Percentiles rank a stretch among this genome's conserved stretches.
phyloP scores from a whole-genome alignment of 805 yeast species.

The Wickerhamiella australiensis region DNA sequence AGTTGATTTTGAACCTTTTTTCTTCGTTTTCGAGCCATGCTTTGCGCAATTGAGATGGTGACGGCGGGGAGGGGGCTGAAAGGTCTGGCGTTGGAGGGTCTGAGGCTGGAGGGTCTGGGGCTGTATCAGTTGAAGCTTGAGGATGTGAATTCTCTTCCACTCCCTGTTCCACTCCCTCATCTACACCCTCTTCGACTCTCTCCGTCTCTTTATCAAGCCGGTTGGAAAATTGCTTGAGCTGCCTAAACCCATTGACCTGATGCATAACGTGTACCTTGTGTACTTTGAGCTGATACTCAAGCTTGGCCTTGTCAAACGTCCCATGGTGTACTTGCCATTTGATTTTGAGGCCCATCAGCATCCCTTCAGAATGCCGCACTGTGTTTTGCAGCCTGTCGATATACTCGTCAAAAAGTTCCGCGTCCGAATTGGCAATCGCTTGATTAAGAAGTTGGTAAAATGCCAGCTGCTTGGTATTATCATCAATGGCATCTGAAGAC shows the following conservation, averaged over 20 bases:
- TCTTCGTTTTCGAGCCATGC: background rate
- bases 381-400: background rate
- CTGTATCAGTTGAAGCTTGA: no score
- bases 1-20: background rate
- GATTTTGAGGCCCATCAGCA: constrained; percentile 16
- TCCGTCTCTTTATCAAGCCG: background rate
- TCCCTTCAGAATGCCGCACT: constrained; percentile 11
- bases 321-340: constrained; percentile 21
- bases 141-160: no score
- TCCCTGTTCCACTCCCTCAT: no score
- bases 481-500: background rate
- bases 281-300: constrained; percentile 16
- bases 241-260: constrained; percentile 16
- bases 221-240: constrained; percentile 3
- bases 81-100: no score
- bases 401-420: background rate
- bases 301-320: constrained; percentile 15
- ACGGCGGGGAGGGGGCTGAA: background rate
- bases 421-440: constrained; percentile 12
- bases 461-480: constrained; percentile 8
- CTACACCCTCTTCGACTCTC: background rate
- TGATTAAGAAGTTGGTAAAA: constrained; percentile 15
- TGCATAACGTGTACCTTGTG: constrained; percentile 13
- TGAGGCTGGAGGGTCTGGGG: no score
- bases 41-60: background rate